Percentiles rank a stretch among this genome's conserved stretches.
Conservation (phyloP, 768 basidiomycete genomes). For the Russula virescens region DNA sequence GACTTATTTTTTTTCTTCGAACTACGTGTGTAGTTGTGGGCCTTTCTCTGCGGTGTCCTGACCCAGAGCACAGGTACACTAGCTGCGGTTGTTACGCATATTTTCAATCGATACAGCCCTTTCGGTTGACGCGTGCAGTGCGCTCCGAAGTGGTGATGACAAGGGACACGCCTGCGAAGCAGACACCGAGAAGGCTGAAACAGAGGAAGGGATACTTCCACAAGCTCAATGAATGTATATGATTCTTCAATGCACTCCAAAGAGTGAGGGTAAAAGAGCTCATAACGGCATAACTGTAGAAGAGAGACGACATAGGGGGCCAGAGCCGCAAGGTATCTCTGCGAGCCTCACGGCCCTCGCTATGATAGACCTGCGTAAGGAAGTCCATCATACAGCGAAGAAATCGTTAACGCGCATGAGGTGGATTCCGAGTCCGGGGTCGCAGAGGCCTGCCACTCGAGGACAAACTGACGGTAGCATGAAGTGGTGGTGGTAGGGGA, state of each 20-base stretch:
- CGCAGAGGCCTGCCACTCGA: constrained; percentile 13
- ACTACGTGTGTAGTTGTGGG: background rate
- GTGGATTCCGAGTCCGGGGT: background rate
- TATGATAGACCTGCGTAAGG: background rate
- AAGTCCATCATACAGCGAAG: background rate
- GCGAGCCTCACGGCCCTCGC: background rate
- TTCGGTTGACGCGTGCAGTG: background rate
- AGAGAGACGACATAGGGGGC: background rate
- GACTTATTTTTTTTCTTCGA: constrained; percentile 9
- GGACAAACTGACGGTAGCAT: background rate
- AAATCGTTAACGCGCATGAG: background rate
- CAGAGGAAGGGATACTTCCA: background rate
- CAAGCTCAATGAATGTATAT: background rate
- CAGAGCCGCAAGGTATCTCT: background rate
- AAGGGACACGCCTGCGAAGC: background rate
- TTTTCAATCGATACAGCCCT: background rate
- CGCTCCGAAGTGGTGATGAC: too few species aligned
- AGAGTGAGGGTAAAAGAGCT: background rate
- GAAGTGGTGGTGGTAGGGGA: constrained; percentile 1
- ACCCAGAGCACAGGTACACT: too few species aligned
- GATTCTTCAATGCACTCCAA: background rate
- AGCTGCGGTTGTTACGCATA: too few species aligned
- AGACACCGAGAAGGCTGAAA: background rate
- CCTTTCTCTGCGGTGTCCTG: background rate
- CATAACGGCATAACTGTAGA: constrained; percentile 2